phyloP scores from a whole-genome alignment of 768 basidiomycete species.

The Naganishia vishniacii region DNA sequence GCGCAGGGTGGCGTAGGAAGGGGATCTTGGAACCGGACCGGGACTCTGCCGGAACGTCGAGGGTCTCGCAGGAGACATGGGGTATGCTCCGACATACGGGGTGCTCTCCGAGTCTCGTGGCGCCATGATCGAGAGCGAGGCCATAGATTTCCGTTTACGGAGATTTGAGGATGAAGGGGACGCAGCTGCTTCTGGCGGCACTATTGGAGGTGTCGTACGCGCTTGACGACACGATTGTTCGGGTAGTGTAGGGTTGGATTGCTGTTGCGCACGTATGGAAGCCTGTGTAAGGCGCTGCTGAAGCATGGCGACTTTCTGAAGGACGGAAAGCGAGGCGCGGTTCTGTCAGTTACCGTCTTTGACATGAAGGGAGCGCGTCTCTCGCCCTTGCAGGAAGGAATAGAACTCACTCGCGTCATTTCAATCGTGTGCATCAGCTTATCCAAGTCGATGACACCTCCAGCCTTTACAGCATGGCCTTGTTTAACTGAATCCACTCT shows the following conservation, averaged over 20 bases:
- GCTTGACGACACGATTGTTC: not conserved
- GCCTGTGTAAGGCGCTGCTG: constrained; percentile 8
- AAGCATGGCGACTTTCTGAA: constrained; percentile 14
- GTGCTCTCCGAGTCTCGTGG: not conserved
- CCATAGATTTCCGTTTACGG: constrained; percentile 15
- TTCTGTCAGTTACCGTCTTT: not conserved
- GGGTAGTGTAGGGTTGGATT: not conserved
- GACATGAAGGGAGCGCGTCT: not conserved
- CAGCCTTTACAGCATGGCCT: not conserved
- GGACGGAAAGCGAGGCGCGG: not conserved
- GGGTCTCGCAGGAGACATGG: not conserved
- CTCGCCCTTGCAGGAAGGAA: not conserved
- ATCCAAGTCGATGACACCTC: constrained; percentile 13
- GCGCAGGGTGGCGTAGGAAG: not conserved
- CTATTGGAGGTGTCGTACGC: not conserved
- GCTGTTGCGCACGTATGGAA: constrained; percentile 1
- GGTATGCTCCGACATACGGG: not conserved
- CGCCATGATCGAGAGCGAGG: constrained; percentile 8
- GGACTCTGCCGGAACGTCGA: not conserved
- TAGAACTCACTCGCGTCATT: constrained; percentile 18
- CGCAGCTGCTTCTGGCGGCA: not conserved
- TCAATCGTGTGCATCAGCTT: constrained; percentile 23
- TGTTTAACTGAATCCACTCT: not conserved
- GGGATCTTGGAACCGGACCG: not conserved
- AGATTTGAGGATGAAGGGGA: not conserved